phyloP scores from a whole-genome alignment of 2,329 filamentous ascomycete genomes.

The Leptographium wingfieldii region DNA sequence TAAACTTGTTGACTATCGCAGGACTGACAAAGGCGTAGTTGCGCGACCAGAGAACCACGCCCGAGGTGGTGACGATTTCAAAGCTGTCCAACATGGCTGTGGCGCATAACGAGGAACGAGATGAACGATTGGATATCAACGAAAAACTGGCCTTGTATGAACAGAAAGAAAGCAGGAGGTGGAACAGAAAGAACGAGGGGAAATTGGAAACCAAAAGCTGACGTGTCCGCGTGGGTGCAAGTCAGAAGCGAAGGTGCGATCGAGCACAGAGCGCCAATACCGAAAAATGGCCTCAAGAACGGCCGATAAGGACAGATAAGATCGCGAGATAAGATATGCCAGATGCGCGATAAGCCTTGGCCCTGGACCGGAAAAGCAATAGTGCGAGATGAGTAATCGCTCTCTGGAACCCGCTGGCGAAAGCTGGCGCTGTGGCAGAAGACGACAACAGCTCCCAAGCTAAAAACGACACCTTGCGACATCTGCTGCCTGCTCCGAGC shows the following conservation, averaged over 20 bases:
- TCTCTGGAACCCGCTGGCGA: too few species aligned
- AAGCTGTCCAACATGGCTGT: slow-evolving; percentile 81
- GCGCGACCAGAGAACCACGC: slow-evolving; percentile 93
- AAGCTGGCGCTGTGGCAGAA: too few species aligned
- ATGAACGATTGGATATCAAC: not conserved
- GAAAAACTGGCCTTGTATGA: not conserved
- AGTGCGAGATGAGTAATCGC: not conserved
- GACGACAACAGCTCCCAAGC: not conserved
- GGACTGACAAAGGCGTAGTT: slow-evolving; percentile 69
- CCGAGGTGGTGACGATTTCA: slow-evolving; percentile 90
- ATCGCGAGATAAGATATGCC: not conserved
- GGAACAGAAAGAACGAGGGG: not conserved
- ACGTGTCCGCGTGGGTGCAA: too few species aligned
- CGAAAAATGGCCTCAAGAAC: not conserved
- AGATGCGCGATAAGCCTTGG: not conserved
- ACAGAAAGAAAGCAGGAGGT: not conserved
- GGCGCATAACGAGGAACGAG: not conserved
- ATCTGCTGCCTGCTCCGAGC: not conserved
- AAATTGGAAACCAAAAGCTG: not conserved
- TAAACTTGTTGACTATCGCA: slow-evolving; percentile 83
- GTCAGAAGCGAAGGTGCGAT: not conserved
- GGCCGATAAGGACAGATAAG: not conserved
- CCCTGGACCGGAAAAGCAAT: not conserved
- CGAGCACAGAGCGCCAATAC: not conserved
- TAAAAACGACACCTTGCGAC: not conserved